phyloP scores from a whole-genome alignment of 1,284 basidiomycete species.

The Uromyces viciae-fabae region DNA sequence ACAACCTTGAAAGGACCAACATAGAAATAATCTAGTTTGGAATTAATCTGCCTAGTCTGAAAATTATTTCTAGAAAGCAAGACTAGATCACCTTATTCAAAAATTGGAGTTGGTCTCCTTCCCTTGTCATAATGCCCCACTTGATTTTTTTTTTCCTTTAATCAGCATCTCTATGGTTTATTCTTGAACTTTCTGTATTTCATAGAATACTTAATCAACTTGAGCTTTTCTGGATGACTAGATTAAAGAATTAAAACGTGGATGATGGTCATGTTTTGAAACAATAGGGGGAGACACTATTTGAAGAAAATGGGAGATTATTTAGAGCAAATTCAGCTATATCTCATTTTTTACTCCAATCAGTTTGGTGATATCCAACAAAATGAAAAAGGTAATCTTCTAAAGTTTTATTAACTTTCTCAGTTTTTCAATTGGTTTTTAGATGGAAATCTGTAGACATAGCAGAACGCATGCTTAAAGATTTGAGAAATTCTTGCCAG shows the following conservation, averaged over 20 bases:
- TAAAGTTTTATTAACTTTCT: neutral
- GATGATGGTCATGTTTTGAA: neutral
- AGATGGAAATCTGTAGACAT: neutral
- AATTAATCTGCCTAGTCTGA: neutral
- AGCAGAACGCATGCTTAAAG: neutral
- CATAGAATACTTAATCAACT: neutral
- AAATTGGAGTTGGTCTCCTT: neutral
- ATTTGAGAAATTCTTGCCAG: neutral
- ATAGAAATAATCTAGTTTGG: neutral
- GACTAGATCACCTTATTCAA: neutral
- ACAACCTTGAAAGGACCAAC: neutral
- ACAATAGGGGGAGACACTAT: neutral
- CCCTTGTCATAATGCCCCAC: neutral
- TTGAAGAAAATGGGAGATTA: neutral
- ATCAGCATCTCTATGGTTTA: neutral
- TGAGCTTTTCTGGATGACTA: neutral
- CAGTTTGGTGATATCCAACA: neutral
- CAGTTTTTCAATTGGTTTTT: neutral
- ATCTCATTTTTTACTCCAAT: neutral
- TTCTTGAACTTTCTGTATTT: neutral
- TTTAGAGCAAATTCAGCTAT: neutral
- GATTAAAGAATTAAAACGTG: neutral
- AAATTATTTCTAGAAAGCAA: neutral
- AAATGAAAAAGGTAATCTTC: conserved; percentile 10
- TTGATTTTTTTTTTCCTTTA: neutral